Evolutionary conservation across 1,284 basidiomycete genomes (phyloP), one percentile per base, ranked within the genome.

Genomic region (Wallemia ichthyophaga): DNA sequence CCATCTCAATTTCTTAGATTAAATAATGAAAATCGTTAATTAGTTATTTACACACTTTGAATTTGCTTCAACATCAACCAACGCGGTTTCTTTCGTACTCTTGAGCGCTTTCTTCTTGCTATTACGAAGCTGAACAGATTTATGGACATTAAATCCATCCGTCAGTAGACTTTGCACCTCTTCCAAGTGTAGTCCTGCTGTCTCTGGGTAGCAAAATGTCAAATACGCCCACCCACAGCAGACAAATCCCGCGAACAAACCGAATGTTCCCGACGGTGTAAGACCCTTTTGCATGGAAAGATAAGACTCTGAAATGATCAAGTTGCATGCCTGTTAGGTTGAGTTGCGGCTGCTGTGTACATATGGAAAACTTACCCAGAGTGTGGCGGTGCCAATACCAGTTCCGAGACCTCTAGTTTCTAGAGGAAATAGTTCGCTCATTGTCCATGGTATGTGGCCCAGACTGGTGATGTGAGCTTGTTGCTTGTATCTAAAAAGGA

Each of bases 131-230:
- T 69, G 67, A 60, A 65, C 60, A 33, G 67, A 67, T 63, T 69
- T 69, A 9, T 57, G 61, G 53, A 71, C 68, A 25, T 68, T 69
- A 59, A 70, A 71, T 24, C 68, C 68, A 61, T 67, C 64, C 33
- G 66, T 61, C 63, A 69, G 69, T 37, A 69, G 65, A 57, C 64
- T 64, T 33, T 67, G 64, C n/a, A 69, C 67, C 62, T 71, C 70
- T 58, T 71, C 70, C 59, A 71, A 65, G 19, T 64, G 66, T 9
- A 71, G 64, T 9, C 69, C 66, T 9, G 66, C 63, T 0, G 69
- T 66, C 61, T 71, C 69, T 25, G 69, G 71, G 63, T 72, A 72
- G 61, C 67, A 67, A 64, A 69, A 71, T 64, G 65, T 67, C 62
- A 69, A 7, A 17, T 61, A 32, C 62, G 33, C 33, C 58, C 15